phyloP scores from a whole-genome alignment of 208 protist species.

The Angomonas desouzai region DNA sequence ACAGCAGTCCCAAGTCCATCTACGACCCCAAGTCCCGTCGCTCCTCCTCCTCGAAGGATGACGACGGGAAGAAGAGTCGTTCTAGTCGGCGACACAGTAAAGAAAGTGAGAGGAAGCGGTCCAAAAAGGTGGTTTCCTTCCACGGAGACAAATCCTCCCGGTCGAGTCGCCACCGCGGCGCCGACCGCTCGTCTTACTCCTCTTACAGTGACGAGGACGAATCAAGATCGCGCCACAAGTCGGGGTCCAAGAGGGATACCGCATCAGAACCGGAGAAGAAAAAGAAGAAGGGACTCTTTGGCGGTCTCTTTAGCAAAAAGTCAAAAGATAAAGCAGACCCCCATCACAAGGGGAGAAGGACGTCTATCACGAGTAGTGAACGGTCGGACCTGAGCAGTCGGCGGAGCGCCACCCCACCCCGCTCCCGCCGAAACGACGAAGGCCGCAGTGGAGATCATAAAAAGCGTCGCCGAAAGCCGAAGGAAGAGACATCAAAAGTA shows the following conservation, averaged over 20 bases:
- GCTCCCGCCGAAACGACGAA: neutral
- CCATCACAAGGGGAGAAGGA: neutral
- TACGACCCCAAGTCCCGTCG: neutral
- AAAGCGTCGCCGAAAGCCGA: neutral
- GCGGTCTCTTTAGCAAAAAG: constrained; percentile 28
- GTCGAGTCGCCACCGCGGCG: neutral
- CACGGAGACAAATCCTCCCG: constrained; percentile 12
- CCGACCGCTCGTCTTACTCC: neutral
- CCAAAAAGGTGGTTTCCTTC: constrained; percentile 12
- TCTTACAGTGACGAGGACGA: constrained; percentile 12
- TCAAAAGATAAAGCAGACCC: constrained; percentile 15
- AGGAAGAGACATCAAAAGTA: neutral
- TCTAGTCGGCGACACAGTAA: neutral
- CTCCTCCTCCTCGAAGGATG: constrained; percentile 5
- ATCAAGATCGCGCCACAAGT: neutral
- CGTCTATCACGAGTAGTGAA: neutral
- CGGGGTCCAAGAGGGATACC: constrained; percentile 15
- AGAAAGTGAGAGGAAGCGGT: neutral
- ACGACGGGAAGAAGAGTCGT: neutral
- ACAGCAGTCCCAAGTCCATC: neutral
- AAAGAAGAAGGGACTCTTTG: constrained; percentile 27
- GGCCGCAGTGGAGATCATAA: neutral
- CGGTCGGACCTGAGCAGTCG: neutral
- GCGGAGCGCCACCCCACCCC: neutral
- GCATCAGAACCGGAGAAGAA: constrained; percentile 2